Base-by-base conservation (phyloP, 2,329 filamentous ascomycete genomes). In the Phialemoniopsis sp. region DNA sequence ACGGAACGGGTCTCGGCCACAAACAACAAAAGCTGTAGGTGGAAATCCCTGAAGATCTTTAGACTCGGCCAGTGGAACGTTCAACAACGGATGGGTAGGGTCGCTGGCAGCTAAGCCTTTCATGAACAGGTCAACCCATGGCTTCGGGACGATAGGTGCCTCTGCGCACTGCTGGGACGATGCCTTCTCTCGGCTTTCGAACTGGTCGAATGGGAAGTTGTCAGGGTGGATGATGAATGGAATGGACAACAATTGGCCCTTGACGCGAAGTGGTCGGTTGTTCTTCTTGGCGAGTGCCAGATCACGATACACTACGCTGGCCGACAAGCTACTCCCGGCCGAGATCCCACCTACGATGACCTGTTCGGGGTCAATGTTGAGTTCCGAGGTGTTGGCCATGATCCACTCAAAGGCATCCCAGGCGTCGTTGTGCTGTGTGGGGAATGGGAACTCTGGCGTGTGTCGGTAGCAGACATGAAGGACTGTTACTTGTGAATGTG, bases 401-500 rank as follows among this genome's bases (percentile, higher is more conserved):
- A 72, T 46, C 72, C 72, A 78, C 13, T 66, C 57, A 31, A 73
- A 70, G 2, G 66, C 65, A 38, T 76, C 73, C 47, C 70, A 66
- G 0, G 66, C 56, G 40, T 80, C 75, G 40, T 69, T 42, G 61
- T 66, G 71, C 1, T 68, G 60, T 0, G 62, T 66, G 1, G 74
- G 70, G 41, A 66, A 74, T 2, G 38, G 45, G 36, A 67, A 52
- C 39, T 76, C 66, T 0, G 73, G 72, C 0, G 72, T 73, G 51
- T 77, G 73, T 1, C 74, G 66, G 48, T 78, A 77, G 40, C 70
- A 70, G 13, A 76, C 57, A 37, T 73, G 72, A 4, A 77, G 43
- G 0, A 78, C 69, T 0, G 67, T n/a, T n/a, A n/a, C n/a, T n/a
- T n/a, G n/a, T n/a, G n/a, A n/a, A n/a, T 31, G 2, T 12, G 29